These are phyloP conservation scores for Ilex paraguariensis DNA, from an alignment of 305 asterid genomes.

Conservation along the genomic window DNA sequence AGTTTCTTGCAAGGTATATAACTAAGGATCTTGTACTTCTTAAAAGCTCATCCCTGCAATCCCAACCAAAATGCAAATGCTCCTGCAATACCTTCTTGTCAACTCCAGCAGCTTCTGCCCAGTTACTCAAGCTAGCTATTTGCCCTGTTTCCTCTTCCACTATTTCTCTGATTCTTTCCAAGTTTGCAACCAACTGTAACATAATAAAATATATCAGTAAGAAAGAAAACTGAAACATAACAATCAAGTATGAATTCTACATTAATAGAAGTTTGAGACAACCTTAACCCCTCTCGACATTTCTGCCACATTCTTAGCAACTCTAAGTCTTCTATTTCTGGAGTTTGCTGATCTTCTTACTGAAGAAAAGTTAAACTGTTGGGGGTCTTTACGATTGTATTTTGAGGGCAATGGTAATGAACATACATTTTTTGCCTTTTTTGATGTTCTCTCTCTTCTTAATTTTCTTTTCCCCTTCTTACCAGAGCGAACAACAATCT, in stretches of 20 bases:
- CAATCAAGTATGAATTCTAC: constrained; percentile 6
- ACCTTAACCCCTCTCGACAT: constrained; percentile 83
- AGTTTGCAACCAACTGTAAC: constrained; percentile 60
- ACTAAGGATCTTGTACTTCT: constrained; percentile 67
- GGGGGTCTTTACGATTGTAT: constrained; percentile 12
- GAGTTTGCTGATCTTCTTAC: constrained; percentile 25
- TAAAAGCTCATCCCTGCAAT: constrained; percentile 72
- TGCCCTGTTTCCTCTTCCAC: constrained; percentile 57
- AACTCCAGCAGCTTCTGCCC: constrained; percentile 80
- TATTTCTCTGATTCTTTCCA: constrained; percentile 50
- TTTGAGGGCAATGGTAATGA: constrained; percentile 15
- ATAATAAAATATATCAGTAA: constrained; percentile 19
- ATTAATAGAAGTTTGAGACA: constrained; percentile 24
- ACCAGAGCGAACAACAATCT: constrained; percentile 47
- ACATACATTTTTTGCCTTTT: constrained; percentile 20
- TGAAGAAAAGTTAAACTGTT: constrained; percentile 17
- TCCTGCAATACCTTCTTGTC: constrained; percentile 51
- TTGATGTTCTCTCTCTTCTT: constrained; percentile 40
- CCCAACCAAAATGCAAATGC: constrained; percentile 64
- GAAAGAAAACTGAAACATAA: constrained; percentile 9
- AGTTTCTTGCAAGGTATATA: constrained; percentile 64
- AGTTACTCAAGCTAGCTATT: constrained; percentile 43
- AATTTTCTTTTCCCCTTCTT: constrained; percentile 47
- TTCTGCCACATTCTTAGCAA: constrained; percentile 62
- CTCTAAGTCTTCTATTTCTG: constrained; percentile 40